Percentiles rank a stretch among this genome's conserved stretches.
These are phyloP conservation scores for Hypoxylon fragiforme DNA, from an alignment of 495 filamentous ascomycete genomes.

Conservation along the genomic window DNA sequence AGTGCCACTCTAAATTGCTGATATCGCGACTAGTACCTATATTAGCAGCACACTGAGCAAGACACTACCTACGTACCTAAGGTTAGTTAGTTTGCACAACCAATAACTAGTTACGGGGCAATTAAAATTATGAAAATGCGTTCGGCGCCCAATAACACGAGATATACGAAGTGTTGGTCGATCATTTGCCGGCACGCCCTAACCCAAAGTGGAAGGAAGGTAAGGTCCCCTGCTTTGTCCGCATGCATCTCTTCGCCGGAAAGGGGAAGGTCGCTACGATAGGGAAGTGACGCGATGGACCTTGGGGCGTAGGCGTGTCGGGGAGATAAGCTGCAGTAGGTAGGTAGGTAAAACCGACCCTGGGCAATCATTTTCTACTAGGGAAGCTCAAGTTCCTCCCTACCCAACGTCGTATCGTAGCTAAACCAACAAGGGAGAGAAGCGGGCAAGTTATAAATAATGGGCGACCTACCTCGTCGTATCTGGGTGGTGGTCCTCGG, in stretches of 20 bases:
- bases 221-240: not conserved
- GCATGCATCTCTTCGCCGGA: not conserved
- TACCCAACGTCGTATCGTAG: no score
- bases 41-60: no score
- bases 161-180: not conserved
- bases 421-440: not conserved
- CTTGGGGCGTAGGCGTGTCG: not conserved
- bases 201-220: not conserved
- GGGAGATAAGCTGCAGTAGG: conserved; percentile 18
- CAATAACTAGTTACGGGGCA: no score
- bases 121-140: not conserved
- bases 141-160: not conserved
- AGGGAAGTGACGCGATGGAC: conserved; percentile 21
- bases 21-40: no score
- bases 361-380: no score
- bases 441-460: conserved; percentile 10
- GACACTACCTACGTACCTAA: no score
- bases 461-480: conserved; percentile 1
- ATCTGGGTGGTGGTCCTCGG: no score
- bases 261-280: conserved; percentile 26
- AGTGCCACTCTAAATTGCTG: no score
- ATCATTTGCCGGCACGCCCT: not conserved
- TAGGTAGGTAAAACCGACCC: conserved; percentile 6
- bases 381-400: no score
- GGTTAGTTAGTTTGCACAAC: no score